Conservation (phyloP, 345 rosid genomes). For the Eucalyptus tenuipes region DNA sequence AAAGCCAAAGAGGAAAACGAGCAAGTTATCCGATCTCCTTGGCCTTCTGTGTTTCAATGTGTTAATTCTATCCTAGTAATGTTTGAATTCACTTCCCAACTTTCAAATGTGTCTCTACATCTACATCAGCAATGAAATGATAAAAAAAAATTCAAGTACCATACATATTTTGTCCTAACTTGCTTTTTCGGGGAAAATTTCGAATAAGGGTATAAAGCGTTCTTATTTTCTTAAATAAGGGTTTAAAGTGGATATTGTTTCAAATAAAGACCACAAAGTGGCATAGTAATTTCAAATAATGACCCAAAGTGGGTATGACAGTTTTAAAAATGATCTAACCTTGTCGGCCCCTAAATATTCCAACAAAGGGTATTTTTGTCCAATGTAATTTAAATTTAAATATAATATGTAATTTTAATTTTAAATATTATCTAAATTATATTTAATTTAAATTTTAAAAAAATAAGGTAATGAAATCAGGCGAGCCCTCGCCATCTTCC, state of each 20-base stretch:
- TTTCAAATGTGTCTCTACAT: not conserved
- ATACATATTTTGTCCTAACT: not conserved
- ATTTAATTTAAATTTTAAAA: too few relatives aligned
- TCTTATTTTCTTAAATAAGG: rapidly evolving
- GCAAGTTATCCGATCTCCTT: not conserved
- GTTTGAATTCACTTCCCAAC: not conserved
- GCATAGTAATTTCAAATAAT: too few relatives aligned
- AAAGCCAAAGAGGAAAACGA: not conserved
- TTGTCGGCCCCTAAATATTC: too few relatives aligned
- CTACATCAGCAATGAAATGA: not conserved
- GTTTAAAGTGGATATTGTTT: rapidly evolving
- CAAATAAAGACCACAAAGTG: rapidly evolving
- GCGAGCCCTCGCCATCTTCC: rapidly evolving
- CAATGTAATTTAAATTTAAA: too few relatives aligned
- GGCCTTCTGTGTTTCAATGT: not conserved
- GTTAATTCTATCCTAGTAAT: not conserved
- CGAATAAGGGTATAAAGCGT: rapidly evolving
- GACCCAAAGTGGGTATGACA: rapidly evolving
- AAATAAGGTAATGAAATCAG: too few relatives aligned
- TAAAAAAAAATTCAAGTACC: not conserved
- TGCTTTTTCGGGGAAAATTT: not conserved
- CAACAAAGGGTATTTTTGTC: too few relatives aligned
- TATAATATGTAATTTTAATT: too few relatives aligned
- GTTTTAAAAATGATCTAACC: too few relatives aligned
- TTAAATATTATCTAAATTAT: too few relatives aligned